Evolutionary conservation across 139 green algal species (phyloP).

Genomic region (Penium margaritaceum): DNA sequence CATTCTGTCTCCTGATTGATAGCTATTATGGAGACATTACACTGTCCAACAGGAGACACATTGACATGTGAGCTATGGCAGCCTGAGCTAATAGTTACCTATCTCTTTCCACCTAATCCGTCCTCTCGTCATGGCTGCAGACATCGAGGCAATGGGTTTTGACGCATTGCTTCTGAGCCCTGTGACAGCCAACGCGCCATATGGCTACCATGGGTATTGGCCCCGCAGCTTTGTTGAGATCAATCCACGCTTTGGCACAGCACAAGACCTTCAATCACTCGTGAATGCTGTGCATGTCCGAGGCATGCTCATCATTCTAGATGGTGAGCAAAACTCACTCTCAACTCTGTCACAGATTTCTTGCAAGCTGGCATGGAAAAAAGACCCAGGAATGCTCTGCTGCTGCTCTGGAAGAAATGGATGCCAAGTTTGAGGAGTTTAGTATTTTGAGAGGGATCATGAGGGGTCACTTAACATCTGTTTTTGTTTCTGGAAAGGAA

Average conservation of each 20-base stretch:
- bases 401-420: neutral
- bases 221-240: neutral
- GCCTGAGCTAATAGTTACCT: no score
- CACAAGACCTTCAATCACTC: neutral
- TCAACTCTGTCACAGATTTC: no score
- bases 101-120: no score
- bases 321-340: conserved; percentile 8
- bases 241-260: conserved; percentile 5
- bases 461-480: no score
- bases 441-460: no score
- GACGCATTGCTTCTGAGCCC: conserved; percentile 8
- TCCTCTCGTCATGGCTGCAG: no score
- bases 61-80: no score
- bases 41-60: no score
- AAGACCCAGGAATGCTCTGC: neutral
- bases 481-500: no score
- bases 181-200: neutral
- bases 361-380: neutral
- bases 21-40: no score
- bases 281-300: neutral
- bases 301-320: conserved; percentile 12
- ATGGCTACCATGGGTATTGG: conserved; percentile 18
- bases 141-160: conserved; percentile 10
- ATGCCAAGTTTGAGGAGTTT: neutral
- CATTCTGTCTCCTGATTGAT: no score